Evolutionary conservation across 805 yeast genomes (phyloP).

Genomic region (Lipomyces kockii): DNA sequence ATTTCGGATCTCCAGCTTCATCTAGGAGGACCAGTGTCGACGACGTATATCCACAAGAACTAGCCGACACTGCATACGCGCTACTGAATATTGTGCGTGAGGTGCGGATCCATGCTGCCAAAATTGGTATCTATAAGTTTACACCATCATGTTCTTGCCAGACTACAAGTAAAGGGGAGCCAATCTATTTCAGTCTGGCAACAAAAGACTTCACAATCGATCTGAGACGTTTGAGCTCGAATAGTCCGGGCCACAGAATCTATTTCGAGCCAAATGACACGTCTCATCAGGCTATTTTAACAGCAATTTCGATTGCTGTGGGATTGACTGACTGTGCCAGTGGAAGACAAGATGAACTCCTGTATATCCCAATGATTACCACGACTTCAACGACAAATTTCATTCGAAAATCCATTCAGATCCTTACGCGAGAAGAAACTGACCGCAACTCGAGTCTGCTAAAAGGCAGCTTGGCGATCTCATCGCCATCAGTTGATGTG

Average conservation of each 20-base stretch:
- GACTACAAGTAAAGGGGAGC: conserved; percentile 3
- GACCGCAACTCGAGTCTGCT: conserved; percentile 40
- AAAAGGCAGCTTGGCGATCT: conserved; percentile 43
- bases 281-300: conserved; percentile 50
- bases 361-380: conserved; percentile 48
- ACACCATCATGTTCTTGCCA: conserved; percentile 31
- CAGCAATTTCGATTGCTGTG: conserved; percentile 45
- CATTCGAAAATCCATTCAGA: conserved; percentile 45
- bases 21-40: neutral
- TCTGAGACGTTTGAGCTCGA: conserved; percentile 47
- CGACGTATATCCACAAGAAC: conserved; percentile 28
- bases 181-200: conserved; percentile 22
- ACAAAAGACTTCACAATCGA: conserved; percentile 47
- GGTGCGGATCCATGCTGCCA: conserved; percentile 45
- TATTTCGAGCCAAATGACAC: conserved; percentile 43
- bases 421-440: conserved; percentile 39
- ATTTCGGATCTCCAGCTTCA: neutral
- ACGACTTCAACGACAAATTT: conserved; percentile 46
- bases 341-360: conserved; percentile 45
- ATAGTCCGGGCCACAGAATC: conserved; percentile 49
- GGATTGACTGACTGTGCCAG: conserved; percentile 42
- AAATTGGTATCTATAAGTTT: conserved; percentile 43
- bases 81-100: conserved; percentile 46
- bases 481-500: conserved; percentile 48
- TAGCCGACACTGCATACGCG: conserved; percentile 40